Evolutionary conservation across 129 eudicot genomes (phyloP).

Genomic region (sunflower (Helianthus annuus)): DNA sequence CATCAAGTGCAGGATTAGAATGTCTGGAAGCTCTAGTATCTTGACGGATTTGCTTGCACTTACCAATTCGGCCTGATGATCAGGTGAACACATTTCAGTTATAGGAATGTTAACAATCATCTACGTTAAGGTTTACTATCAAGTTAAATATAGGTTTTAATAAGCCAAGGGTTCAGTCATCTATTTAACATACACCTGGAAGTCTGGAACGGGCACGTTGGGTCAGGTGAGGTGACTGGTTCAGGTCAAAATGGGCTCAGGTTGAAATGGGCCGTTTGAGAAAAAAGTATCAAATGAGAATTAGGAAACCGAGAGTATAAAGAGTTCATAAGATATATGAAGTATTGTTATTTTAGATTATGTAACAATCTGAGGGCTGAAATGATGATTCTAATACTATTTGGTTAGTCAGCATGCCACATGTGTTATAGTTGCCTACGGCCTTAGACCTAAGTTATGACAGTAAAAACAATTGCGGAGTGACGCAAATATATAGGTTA

Average conservation of each 20-base stretch:
- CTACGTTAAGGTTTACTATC: not conserved
- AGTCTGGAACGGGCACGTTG: not conserved
- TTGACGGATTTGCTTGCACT: slow-evolving; percentile 80
- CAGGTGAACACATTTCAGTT: slow-evolving; percentile 3
- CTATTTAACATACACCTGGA: not conserved
- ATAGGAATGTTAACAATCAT: not conserved
- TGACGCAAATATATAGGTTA: not conserved
- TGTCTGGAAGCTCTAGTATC: slow-evolving; percentile 61
- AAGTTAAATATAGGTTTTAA: not conserved
- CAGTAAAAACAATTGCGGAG: not conserved
- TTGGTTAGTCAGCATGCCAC: too few relatives aligned
- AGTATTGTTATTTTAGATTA: not conserved
- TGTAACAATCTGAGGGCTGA: not conserved
- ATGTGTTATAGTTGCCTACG: too few relatives aligned
- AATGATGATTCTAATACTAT: not conserved
- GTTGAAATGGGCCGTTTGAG: too few relatives aligned
- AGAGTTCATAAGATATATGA: not conserved
- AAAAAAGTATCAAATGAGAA: too few relatives aligned
- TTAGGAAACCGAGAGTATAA: too few relatives aligned
- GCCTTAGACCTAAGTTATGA: too few relatives aligned
- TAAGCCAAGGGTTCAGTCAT: not conserved
- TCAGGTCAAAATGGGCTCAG: too few relatives aligned
- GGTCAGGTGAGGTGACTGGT: not conserved
- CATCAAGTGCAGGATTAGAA: slow-evolving; percentile 76
- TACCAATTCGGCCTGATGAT: slow-evolving; percentile 67